phyloP scores from a whole-genome alignment of 805 yeast species.

The Candida berthetii region DNA sequence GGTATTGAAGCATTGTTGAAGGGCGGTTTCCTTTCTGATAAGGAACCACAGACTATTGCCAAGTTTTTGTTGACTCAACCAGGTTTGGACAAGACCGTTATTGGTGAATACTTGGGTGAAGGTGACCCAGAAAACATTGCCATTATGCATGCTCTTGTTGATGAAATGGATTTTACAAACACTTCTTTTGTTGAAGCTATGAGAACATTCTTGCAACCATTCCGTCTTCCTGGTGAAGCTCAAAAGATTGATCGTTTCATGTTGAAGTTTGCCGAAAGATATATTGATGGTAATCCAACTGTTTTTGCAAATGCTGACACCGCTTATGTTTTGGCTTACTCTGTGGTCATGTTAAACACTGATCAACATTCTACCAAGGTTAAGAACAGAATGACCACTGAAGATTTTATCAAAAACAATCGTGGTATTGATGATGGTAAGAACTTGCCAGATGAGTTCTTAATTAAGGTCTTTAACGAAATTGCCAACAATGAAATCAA shows the following conservation, averaged over 20 bases:
- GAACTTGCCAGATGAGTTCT: constrained; percentile 70
- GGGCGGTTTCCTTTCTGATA: constrained; percentile 55
- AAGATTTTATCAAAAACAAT: constrained; percentile 82
- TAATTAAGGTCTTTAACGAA: constrained; percentile 67
- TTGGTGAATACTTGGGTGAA: constrained; percentile 93
- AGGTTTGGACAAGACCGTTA: constrained; percentile 71
- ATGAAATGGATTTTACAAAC: constrained; percentile 69
- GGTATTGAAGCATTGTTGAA: constrained; percentile 63
- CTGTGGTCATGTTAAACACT: constrained; percentile 89
- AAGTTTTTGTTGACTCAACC: constrained; percentile 65
- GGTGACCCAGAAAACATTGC: constrained; percentile 73
- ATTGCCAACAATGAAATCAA: constrained; percentile 84
- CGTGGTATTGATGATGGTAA: constrained; percentile 89
- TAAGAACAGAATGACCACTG: constrained; percentile 79
- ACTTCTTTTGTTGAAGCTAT: constrained; percentile 78
- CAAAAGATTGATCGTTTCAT: constrained; percentile 95
- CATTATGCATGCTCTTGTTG: constrained; percentile 92
- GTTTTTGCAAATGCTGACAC: constrained; percentile 89
- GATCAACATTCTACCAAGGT: constrained; percentile 90
- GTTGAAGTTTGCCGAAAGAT: constrained; percentile 95
- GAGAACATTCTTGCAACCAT: constrained; percentile 76
- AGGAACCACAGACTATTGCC: constrained; percentile 67
- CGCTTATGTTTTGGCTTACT: constrained; percentile 87
- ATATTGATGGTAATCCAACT: constrained; percentile 81
- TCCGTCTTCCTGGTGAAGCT: constrained; percentile 96